Conservation (phyloP, 441 rosid genomes). For the Lepidium campestre region DNA sequence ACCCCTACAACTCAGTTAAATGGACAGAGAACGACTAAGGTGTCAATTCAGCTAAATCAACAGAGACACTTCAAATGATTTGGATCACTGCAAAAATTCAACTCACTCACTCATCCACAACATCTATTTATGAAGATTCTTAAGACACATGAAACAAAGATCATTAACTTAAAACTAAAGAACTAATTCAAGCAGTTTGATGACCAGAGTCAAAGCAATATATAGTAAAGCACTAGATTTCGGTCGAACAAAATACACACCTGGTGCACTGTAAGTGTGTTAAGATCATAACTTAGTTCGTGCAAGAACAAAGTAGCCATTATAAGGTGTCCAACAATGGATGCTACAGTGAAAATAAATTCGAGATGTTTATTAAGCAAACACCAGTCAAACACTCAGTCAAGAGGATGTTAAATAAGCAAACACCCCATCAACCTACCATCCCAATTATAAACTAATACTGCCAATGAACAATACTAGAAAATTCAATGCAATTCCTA, state of each 20-base stretch:
- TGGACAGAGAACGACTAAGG: background rate
- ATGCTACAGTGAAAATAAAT: slow-evolving; percentile 43
- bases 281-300: slow-evolving; percentile 77
- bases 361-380: background rate
- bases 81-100: background rate
- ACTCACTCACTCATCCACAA: background rate
- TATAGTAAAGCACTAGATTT: background rate
- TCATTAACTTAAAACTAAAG: background rate
- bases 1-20: background rate
- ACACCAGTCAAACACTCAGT: background rate
- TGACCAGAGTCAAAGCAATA: background rate
- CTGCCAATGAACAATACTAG: background rate
- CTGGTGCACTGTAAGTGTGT: slow-evolving; percentile 86
- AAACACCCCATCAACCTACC: too few relatives aligned
- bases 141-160: background rate
- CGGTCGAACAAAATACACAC: slow-evolving; percentile 29
- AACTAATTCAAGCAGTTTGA: background rate
- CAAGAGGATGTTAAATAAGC: too few relatives aligned
- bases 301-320: slow-evolving; percentile 90
- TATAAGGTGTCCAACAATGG: slow-evolving; percentile 67
- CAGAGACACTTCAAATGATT: background rate
- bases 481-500: background rate
- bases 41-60: background rate
- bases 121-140: background rate
- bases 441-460: too few relatives aligned